Conservation (phyloP, 148 eudicot genomes). For the Mesembryanthemum crystallinum region DNA sequence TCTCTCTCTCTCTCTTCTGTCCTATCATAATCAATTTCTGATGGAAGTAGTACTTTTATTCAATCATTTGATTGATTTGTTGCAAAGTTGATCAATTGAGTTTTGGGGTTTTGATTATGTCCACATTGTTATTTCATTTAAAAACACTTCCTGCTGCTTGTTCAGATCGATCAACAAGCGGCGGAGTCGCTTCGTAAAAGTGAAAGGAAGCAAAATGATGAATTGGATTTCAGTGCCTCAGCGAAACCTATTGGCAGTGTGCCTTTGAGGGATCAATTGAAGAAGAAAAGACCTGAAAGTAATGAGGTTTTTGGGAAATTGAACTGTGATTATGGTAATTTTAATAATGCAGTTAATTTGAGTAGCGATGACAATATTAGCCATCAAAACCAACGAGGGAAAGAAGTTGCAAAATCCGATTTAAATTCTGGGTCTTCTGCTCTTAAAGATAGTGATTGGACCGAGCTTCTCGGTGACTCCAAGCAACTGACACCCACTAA, state of each 20-base stretch:
- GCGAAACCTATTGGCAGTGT: conserved; percentile 36
- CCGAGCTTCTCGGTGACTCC: conserved; percentile 70
- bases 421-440: conserved; percentile 35
- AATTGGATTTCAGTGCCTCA: conserved; percentile 31
- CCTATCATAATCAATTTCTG: not conserved
- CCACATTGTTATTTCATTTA: not conserved
- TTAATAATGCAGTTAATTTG: conserved; percentile 5
- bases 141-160: not conserved
- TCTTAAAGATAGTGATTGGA: conserved; percentile 83
- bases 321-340: conserved; percentile 17
- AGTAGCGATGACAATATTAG: conserved; percentile 11
- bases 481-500: conserved; percentile 30
- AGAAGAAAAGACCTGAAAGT: conserved; percentile 47
- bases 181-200: conserved; percentile 80
- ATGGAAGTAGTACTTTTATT: not conserved
- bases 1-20: conserved; percentile 26
- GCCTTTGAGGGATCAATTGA: conserved; percentile 76
- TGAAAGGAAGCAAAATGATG: conserved; percentile 56
- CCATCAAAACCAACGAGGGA: conserved; percentile 13
- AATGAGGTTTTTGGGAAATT: conserved; percentile 33
- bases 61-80: not conserved
- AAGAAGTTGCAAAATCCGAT: conserved; percentile 31
- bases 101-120: conserved; percentile 10
- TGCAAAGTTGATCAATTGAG: not conserved
- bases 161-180: conserved; percentile 96